These are phyloP conservation scores for Colletotrichum godetiae DNA, from an alignment of 2,329 filamentous ascomycete genomes.

Conservation along the genomic window DNA sequence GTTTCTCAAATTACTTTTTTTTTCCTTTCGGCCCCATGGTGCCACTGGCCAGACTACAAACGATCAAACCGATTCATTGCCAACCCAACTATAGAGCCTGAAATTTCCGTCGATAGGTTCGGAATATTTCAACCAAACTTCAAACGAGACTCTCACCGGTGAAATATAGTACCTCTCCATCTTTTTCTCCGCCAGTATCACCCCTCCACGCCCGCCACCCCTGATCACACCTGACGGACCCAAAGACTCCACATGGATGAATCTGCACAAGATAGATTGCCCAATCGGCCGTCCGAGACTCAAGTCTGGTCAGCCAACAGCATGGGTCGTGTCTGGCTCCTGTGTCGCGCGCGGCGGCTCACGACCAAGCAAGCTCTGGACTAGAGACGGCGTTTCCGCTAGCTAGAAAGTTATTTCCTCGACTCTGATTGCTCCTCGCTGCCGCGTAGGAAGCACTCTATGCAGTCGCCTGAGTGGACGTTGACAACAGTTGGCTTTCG, in stretches of 20 bases:
- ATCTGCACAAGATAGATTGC: slow-evolving; percentile 31
- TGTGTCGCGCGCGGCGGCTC: slow-evolving; percentile 7
- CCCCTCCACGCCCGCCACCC: slow-evolving; percentile 11
- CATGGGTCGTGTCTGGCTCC: not conserved
- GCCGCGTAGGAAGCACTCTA: slow-evolving; percentile 13
- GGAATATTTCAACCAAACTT: slow-evolving; percentile 31
- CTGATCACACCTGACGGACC: slow-evolving; percentile 20
- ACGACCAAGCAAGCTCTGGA: not conserved
- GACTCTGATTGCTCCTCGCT: slow-evolving; percentile 17
- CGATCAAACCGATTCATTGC: slow-evolving; percentile 23
- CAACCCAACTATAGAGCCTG: slow-evolving; percentile 27
- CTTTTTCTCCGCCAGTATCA: slow-evolving; percentile 11
- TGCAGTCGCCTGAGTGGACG: not conserved
- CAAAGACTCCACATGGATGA: slow-evolving; percentile 29
- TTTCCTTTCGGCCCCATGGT: not conserved
- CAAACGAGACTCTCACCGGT: slow-evolving; percentile 31
- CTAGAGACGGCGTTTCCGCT: not conserved
- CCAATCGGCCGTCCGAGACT: slow-evolving; percentile 22
- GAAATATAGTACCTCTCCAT: slow-evolving; percentile 32
- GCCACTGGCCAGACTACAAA: not conserved
- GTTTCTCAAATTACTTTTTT: slow-evolving; percentile 11
- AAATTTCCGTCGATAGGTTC: slow-evolving; percentile 32
- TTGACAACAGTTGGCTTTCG: not conserved
- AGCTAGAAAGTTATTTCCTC: not conserved
- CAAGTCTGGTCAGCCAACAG: not conserved